Conservation (phyloP, 2,329 filamentous ascomycete genomes). For the Emericellopsis atlantica region DNA sequence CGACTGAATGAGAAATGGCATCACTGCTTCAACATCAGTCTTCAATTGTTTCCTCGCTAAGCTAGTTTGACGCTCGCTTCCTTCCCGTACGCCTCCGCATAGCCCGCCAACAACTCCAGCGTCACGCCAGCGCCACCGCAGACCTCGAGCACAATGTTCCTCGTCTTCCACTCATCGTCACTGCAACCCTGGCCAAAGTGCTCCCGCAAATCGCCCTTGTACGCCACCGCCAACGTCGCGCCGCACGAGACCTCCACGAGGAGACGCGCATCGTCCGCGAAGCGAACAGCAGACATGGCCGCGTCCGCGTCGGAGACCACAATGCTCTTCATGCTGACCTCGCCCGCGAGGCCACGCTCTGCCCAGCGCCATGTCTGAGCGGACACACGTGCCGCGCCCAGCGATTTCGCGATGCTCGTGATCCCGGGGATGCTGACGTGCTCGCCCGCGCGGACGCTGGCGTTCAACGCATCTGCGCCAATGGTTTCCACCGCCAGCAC, state of each 20-base stretch:
- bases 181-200: slow-evolving; percentile 38
- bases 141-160: slow-evolving; percentile 71
- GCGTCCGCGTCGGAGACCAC: slow-evolving; percentile 50
- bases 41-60: not conserved
- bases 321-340: slow-evolving; percentile 18
- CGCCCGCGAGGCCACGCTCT: slow-evolving; percentile 17
- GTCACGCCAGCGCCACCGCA: slow-evolving; percentile 67
- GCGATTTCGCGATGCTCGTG: slow-evolving; percentile 60
- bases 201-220: slow-evolving; percentile 49
- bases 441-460: slow-evolving; percentile 41
- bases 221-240: slow-evolving; percentile 59
- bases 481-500: slow-evolving; percentile 66
- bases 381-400: slow-evolving; percentile 64
- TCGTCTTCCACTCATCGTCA: slow-evolving; percentile 47
- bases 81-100: slow-evolving; percentile 31
- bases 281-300: slow-evolving; percentile 59
- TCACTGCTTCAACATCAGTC: no score
- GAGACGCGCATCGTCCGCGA: slow-evolving; percentile 71
- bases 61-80: slow-evolving; percentile 16
- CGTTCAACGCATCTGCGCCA: slow-evolving; percentile 58
- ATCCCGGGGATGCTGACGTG: slow-evolving; percentile 57
- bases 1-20: no score
- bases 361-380: slow-evolving; percentile 55
- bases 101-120: slow-evolving; percentile 46
- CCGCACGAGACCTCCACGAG: slow-evolving; percentile 81